Evolutionary conservation across 2,329 filamentous ascomycete species (phyloP).

Genomic region (Rachicladosporium sp.): DNA sequence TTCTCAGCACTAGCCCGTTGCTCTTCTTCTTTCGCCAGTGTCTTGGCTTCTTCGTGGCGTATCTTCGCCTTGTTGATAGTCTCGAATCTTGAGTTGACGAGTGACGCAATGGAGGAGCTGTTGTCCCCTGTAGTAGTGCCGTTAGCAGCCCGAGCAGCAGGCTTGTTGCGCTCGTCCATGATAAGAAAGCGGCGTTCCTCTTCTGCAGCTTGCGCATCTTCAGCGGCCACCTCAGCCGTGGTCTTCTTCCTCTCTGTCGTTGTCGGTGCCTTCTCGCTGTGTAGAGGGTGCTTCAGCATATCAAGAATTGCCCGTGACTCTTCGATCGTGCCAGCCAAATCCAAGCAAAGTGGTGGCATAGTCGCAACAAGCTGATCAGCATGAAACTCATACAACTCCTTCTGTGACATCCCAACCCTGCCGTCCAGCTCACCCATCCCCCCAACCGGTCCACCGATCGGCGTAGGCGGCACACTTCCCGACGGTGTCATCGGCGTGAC

Average conservation of each 20-base stretch:
- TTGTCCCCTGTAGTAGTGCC: slow-evolving; percentile 60
- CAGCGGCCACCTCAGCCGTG: slow-evolving; percentile 84
- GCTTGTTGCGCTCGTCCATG: slow-evolving; percentile 68
- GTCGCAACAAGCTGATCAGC: slow-evolving; percentile 63
- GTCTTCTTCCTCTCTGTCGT: slow-evolving; percentile 89
- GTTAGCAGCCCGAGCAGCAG: slow-evolving; percentile 42
- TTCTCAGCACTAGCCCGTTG: slow-evolving; percentile 35
- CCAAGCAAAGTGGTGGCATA: slow-evolving; percentile 61
- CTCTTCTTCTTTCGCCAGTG: slow-evolving; percentile 45
- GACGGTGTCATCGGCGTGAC: slow-evolving; percentile 15
- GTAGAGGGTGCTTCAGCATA: slow-evolving; percentile 60
- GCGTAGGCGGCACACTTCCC: slow-evolving; percentile 44
- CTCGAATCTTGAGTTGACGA: slow-evolving; percentile 88
- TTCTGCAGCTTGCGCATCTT: slow-evolving; percentile 81
- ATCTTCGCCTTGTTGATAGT: slow-evolving; percentile 63
- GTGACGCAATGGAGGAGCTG: slow-evolving; percentile 54
- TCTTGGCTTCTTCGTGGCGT: slow-evolving; percentile 46
- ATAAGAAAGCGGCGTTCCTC: slow-evolving; percentile 88
- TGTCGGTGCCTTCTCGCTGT: slow-evolving; percentile 62
- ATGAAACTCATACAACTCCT: slow-evolving; percentile 63
- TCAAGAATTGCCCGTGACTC: slow-evolving; percentile 63
- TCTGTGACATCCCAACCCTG: slow-evolving; percentile 45
- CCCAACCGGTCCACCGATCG: slow-evolving; percentile 30
- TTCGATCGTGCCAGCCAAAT: slow-evolving; percentile 56
- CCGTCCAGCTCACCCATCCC: slow-evolving; percentile 39